Evolutionary conservation across 352 stramenopile genomes (phyloP), one percentile per base, ranked within the genome.

Genomic region (Phytophthora citrophthora): DNA sequence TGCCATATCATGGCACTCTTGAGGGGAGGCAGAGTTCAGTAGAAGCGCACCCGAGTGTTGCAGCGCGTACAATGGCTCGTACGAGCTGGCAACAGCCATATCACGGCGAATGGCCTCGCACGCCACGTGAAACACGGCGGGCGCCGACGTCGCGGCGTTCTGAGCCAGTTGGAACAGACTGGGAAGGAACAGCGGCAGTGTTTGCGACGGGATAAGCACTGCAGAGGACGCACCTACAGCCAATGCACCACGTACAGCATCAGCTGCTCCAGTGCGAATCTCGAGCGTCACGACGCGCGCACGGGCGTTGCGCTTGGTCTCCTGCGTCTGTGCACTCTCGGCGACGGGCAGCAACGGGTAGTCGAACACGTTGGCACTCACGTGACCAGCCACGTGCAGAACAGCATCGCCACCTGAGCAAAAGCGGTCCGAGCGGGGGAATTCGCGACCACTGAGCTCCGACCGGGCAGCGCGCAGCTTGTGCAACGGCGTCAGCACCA

Each of bases 1-100:
- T 0, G 85, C 82, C 5, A 95, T 54, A 58, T 95, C 87, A 63
- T 95, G 87, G 51, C 79, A 86, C 58, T 94, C 87, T 59, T 93
- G 83, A 9, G 83, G 67, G 10, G 52, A 89, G 12, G 74, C 70
- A 41, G 85, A 87, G 69, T 90, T 90, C 12, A 94, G 69, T 44
- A 95, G 73, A 43, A 92, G 29, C 24, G 83, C 83, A 11, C 86
- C 86, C 11, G 83, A 81, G 67, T 93, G 81, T 71, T 90, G 80
- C 38, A 91, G 60, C 40, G 80, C 74, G 62, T 90, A 88, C 49
- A 90, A 54, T 3, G 77, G 63, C 50, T 90, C 81, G 64, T 90
- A 89, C 29, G 85, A 89, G 54, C 66, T 74, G 46, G 75, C 70
- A 18, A 90, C 62, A 3, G 78, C 81, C 49, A 90, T 68, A 63